Evolutionary conservation across 2,329 filamentous ascomycete species (phyloP), one percentile per base, ranked within the genome.

Genomic region (Calonectria fujianensis): DNA sequence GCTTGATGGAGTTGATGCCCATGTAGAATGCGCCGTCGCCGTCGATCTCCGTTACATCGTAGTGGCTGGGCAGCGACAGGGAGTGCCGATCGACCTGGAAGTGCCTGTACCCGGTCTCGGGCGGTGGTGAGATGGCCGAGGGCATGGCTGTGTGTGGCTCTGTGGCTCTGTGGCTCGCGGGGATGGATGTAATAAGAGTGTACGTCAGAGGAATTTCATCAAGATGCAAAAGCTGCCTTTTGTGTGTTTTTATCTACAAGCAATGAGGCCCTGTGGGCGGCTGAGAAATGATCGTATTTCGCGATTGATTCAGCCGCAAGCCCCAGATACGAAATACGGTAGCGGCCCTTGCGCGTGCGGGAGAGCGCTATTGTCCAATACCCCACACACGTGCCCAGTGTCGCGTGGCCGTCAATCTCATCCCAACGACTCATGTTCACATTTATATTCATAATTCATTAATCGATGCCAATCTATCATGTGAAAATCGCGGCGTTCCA

Each of bases 291-390:
- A 29, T 51, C 35, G 45, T 65, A 50, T 57, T 57, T 65, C 48
- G 41, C 20, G 52, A 61, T 61, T 27, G 67, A 61, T 69, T 69
- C 68, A 70, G 68, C 68, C 59, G 59, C 68, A 37, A 20, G 29
- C 20, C 65, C 24, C 52, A 50, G 54, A 70, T 70, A 70, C 69
- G 59, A 70, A 63, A 65, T 70, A 70, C 69, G 59, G 37, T n/a
- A 14, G 35, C 35, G 32, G 54, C 32, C 54, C 10, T 35, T 10
- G 13, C 57, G 24, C 35, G 7, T 7, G 57, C 13, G 24, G 14
- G 35, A 41, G 24, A 31, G 14, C 35, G 24, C n/a, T 37, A 41
- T 27, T 14, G 14, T 29, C 57, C 57, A 41, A 41, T 63, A 16
- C 57, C 35, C 57, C 57, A 61, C 57, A 41, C 57, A 63, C 57